These are phyloP conservation scores for Trematosphaeria pertusa DNA, from an alignment of 2,329 filamentous ascomycete genomes.

Conservation along the genomic window DNA sequence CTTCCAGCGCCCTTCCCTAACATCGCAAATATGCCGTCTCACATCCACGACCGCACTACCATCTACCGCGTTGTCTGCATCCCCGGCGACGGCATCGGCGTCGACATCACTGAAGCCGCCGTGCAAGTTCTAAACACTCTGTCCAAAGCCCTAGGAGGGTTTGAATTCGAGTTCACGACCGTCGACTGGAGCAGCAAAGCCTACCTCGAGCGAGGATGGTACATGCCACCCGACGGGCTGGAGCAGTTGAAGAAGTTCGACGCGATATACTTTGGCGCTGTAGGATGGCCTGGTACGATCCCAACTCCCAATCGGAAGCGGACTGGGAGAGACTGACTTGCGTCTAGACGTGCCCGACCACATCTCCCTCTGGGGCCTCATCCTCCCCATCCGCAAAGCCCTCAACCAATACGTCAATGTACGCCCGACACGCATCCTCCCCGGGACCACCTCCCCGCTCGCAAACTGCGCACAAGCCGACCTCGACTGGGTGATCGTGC, in stretches of 20 bases:
- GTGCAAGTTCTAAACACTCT: constrained; percentile 49
- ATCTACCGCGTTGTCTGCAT: constrained; percentile 46
- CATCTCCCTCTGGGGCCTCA: constrained; percentile 70
- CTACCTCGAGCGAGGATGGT: constrained; percentile 60
- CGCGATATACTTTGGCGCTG: constrained; percentile 66
- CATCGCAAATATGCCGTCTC: constrained; percentile 33
- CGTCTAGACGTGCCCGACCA: constrained; percentile 72
- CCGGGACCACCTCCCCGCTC: constrained; percentile 51
- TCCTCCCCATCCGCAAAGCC: constrained; percentile 70
- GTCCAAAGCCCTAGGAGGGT: constrained; percentile 52
- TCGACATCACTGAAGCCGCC: constrained; percentile 39
- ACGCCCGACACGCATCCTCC: constrained; percentile 58
- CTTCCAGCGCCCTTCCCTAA: too few species aligned
- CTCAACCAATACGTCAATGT: constrained; percentile 75
- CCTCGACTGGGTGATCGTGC: constrained; percentile 57
- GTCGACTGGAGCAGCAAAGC: constrained; percentile 59
- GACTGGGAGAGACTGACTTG: too few species aligned
- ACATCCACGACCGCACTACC: constrained; percentile 24
- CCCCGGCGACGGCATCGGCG: constrained; percentile 43
- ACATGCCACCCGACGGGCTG: constrained; percentile 60
- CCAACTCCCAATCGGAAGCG: too few species aligned
- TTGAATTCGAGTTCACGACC: constrained; percentile 59
- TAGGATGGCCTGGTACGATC: constrained; percentile 65
- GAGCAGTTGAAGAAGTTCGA: constrained; percentile 60
- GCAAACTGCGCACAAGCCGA: constrained; percentile 45